Evolutionary conservation across 257 asterid genomes (phyloP), one percentile per base, ranked within the genome.

Genomic region (Anisodus acutangulus): DNA sequence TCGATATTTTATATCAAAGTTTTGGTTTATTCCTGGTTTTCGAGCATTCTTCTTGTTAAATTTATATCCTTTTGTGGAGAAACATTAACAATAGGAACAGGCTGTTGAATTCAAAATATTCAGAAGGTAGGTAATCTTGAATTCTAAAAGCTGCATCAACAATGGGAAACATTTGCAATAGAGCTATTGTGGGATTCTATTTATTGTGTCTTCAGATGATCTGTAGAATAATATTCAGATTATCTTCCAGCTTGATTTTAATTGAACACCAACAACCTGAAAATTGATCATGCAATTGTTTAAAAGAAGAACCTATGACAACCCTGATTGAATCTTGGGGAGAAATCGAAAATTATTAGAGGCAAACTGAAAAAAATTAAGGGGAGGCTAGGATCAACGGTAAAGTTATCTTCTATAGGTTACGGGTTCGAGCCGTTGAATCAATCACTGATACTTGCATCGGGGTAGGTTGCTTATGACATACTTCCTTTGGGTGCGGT

Each of bases 321-420:
- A 70, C 79, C 79, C 8, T 70, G 55, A 43, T 31, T 70, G 79
- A 70, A 43, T 70, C 58, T 71, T 71, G 2, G 57, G 39, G 13
- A 45, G 4, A 31, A 31, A 31, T 31, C 35, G 35, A 31, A 31
- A 31, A 35, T 35, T 66, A 71, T 67, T 67, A 31, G 45, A 12
- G 74, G 8, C 35, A 31, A 67, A 35, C 5, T 12, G 49, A 67
- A 35, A 67, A 59, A 6, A 64, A 9, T 10, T 35, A 62, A n/a
- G 39, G 70, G 8, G 16, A 5, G 41, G 3, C 1, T 13, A 3
- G 15, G 13, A 63, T 63, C 35, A 63, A 26, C 22, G 8, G 39
- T 63, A 63, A 26, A 63, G 43, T 26, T 22, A 26, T 63, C 17
- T 63, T 8, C 13, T 64, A 9, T 10, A 3, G 11, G 6, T 19